A percentile compares a stretch with the other conserved stretches of the same genome.
Evolutionary conservation across 2,329 filamentous ascomycete species (phyloP).

Genomic region (Chaetomiaceae sp.): DNA sequence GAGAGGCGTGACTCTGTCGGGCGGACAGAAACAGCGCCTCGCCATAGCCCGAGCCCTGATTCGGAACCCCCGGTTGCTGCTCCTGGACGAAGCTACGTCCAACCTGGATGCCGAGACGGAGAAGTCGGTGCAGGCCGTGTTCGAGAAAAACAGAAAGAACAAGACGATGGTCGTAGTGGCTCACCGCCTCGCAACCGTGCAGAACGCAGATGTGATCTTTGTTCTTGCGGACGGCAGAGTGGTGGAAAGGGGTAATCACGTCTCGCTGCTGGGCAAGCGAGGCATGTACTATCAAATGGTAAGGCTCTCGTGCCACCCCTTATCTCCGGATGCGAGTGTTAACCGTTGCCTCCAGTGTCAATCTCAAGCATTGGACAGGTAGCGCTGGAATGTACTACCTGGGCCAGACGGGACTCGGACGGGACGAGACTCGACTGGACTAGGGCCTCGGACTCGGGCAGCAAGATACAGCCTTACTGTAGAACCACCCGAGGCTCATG

Average conservation of each 20-base stretch:
- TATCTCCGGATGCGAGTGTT: too few species aligned
- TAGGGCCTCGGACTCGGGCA: too few species aligned
- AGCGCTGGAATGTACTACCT: neutral
- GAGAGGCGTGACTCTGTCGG: constrained; percentile 55
- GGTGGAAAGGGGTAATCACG: constrained; percentile 50
- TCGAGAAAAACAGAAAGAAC: constrained; percentile 56
- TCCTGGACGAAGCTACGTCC: constrained; percentile 68
- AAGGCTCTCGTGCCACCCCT: too few species aligned
- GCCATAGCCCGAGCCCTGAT: constrained; percentile 64
- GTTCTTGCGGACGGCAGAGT: constrained; percentile 62
- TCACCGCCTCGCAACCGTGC: constrained; percentile 70
- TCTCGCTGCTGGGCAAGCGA: constrained; percentile 42
- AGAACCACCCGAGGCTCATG: too few species aligned
- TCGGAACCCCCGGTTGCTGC: constrained; percentile 56
- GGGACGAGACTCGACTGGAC: too few species aligned
- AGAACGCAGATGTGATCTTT: constrained; percentile 71
- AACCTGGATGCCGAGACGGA: constrained; percentile 56
- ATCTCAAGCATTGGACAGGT: constrained; percentile 51
- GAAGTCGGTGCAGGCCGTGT: constrained; percentile 56
- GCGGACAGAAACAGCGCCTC: constrained; percentile 65
- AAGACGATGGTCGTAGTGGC: constrained; percentile 69
- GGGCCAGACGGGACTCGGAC: neutral
- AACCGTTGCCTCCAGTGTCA: constrained; percentile 41
- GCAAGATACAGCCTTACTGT: too few species aligned
- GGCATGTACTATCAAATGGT: constrained; percentile 55